Base-by-base conservation (phyloP, 768 basidiomycete genomes). In the Boletus eberwhitei region DNA sequence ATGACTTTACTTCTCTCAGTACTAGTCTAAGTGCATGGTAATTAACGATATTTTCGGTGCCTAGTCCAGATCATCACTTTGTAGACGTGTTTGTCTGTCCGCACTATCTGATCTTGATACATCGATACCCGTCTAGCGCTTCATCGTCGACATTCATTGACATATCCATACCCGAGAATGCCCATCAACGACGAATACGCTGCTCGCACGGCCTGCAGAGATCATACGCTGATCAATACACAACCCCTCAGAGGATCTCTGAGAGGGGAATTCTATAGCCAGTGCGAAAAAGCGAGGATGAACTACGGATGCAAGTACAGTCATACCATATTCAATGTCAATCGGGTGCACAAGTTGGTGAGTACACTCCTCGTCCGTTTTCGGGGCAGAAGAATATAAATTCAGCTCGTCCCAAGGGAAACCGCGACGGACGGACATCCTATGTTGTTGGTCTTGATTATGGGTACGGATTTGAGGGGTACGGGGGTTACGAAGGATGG, bases 301-400 rank as follows among this genome's bases (percentile, higher is more conserved):
- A 2, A 8, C 31, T 9, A 35, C 31, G 0, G n/a, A 21, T 63
- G 62, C 61, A 63, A 52, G 46, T 59, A 54, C 40, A 63, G 58
- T n/a, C 61, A 59, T 46, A 60, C 55, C 22, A 59, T 59, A 35
- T 63, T 63, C 54, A 63, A 63, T 17, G 24, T 45, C 37, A 45
- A 57, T 24, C 62, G 61, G 5, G 62, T 57, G 21, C 41, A 50
- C 36, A 48, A 42, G 21, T 32, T 59, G 24, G 62, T 63, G 43
- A 50, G 54, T 44, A 19, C 19, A 4, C 4, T 21, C 12, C 14
- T 22, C 13, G 5, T 19, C 32, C 34, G 8, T 19, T 8, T 31
- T 36, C 5, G 5, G 9, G 32, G 16, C 3, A 12, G 37, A 34
- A 12, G 37, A 34, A 37, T 17, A 12, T 21, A 16, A 14, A 22